Base-by-base conservation (phyloP, 768 basidiomycete genomes). In the Russula lepida region DNA sequence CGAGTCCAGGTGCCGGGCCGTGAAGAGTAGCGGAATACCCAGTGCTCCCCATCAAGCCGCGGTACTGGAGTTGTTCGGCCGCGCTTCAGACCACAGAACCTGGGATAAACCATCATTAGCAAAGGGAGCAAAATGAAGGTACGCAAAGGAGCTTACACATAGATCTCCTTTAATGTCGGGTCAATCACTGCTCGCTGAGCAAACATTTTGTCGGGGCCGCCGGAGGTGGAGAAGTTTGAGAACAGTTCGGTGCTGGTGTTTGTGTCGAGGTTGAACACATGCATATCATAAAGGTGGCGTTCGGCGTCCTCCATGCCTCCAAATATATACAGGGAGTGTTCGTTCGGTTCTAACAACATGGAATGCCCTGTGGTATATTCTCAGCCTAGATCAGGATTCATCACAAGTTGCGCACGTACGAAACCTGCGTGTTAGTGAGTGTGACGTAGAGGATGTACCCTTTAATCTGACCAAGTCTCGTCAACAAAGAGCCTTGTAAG, bases 161-260 rank as follows among this genome's bases (percentile, higher is more conserved):
- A 90, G 2, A 92, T 81, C 68, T 91, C 88, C 52, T 78, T 79
- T 61, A 83, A 63, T 7, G 73, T 70, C 0, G 82, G 73, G 65
- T 91, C 87, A 25, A 89, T 79, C 8, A 85, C 84, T 3, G 88
- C 87, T 21, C 88, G 74, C 66, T 89, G 88, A 1, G 86, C 86
- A 68, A 88, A 90, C 67, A 81, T 85, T 3, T 85, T 79, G 46
- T 85, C 82, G 0, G 88, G 85, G 0, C 89, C 88, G 0, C 86
- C 85, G 9, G 76, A 73, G 17, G 76, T 60, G 3, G 81, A 78
- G 70, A 86, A 84, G 68, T 88, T 83, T 47, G 81, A 74, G 67
- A 80, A 88, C 4, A 89, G 68, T 67, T 89, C 83, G 1, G 80
- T 79, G 28, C 80, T 77, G 2, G 78, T 79, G 67, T 81, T 80